Evolutionary conservation across 208 protist species (phyloP), one percentile per base, ranked within the genome.

Genomic region (Acanthamoeba royreba): DNA sequence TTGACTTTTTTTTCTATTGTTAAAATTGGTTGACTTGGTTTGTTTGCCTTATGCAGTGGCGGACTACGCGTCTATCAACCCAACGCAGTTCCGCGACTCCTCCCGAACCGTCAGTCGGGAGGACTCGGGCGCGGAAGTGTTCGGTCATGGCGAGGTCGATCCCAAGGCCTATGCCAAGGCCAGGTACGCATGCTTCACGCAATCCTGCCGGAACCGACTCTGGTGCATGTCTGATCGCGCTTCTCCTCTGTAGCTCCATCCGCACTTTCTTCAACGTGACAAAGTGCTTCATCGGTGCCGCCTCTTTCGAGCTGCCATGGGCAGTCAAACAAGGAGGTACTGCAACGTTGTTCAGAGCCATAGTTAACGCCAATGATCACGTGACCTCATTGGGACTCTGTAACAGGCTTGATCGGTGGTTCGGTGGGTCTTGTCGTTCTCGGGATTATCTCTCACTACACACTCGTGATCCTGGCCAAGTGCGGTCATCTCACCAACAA

Each of bases 231-330:
- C n/a, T n/a, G n/a, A n/a, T n/a, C n/a, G n/a, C n/a, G n/a, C 9
- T 7, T 17, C 35, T 0, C 19, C 66, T 45, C 33, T n/a, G 2
- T 31, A 35, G 5, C 8, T 17, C 25, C 55, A 63, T 28, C 1
- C 55, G n/a, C 5, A 28, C 15, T 17, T 77, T 87, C 33, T 87
- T 87, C 77, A 87, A 87, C 47, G 11, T 87, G 19, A 87, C 77
- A 28, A 87, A 87, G 77, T 87, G 77, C 77, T 87, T 87, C 47
- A 58, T 87, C 47, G 77, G 77, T 5, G 77, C 77, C 19, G 77
- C 77, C 77, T 87, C 77, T 5, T 87, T 87, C 19, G 77, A 87
- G 45, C 77, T 87, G 7, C 77, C 77, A 15, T 87, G 77, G 77
- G 77, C 77, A 19, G 42, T 87, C 77, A 87, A 87, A 38, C 46